Conservation (phyloP, 805 yeast species). For the Saturnispora galanensis region DNA sequence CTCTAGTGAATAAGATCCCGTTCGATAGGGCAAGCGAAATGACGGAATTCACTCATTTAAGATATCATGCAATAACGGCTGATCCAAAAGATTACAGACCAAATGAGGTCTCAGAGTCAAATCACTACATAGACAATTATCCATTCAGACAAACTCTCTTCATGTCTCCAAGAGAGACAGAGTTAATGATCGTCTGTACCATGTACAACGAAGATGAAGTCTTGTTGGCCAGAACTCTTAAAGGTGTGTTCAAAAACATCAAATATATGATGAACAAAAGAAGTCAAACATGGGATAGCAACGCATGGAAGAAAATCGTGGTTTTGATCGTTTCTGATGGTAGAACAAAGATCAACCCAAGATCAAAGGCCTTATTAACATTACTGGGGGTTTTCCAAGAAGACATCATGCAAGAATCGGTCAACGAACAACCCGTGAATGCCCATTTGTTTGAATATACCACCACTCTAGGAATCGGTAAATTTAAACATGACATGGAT, state of each 20-base stretch:
- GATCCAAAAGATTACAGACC: constrained; percentile 66
- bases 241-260: constrained; percentile 85
- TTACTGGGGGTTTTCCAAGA: constrained; percentile 88
- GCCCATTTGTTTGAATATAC: constrained; percentile 93
- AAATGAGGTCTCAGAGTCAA: constrained; percentile 40
- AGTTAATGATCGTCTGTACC: constrained; percentile 78
- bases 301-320: constrained; percentile 88
- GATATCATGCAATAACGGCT: constrained; percentile 90
- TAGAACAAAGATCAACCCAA: constrained; percentile 66
- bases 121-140: constrained; percentile 21
- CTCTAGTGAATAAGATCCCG: constrained; percentile 40
- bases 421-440: constrained; percentile 69
- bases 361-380: constrained; percentile 70
- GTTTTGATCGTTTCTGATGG: constrained; percentile 90
- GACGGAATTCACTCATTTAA: constrained; percentile 61
- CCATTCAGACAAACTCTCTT: constrained; percentile 70
- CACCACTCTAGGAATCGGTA: constrained; percentile 68
- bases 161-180: constrained; percentile 67
- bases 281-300: constrained; percentile 71
- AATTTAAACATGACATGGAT: constrained; percentile 32
- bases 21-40: constrained; percentile 29
- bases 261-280: constrained; percentile 50
- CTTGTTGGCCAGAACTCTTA: constrained; percentile 70
- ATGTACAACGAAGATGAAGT: constrained; percentile 87
- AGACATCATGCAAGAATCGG: constrained; percentile 85